phyloP scores from a whole-genome alignment of 164 flowering plant genomes.

The Dillenia suffruticosa region DNA sequence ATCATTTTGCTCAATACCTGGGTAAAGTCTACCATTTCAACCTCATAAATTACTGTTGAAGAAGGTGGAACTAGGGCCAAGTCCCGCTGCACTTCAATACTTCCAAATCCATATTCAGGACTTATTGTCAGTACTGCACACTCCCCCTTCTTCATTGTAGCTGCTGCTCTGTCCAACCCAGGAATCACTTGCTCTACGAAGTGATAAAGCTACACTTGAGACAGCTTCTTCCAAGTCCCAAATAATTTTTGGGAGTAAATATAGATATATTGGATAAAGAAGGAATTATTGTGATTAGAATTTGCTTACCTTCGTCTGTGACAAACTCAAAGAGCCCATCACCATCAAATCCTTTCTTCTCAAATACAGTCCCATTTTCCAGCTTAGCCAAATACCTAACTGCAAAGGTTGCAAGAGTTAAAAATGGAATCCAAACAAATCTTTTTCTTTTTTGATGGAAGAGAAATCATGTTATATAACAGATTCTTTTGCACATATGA shows the following conservation, averaged over 20 bases:
- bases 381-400: slow-evolving; percentile 55
- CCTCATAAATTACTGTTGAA: slow-evolving; percentile 52
- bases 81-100: slow-evolving; percentile 36
- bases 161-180: slow-evolving; percentile 55
- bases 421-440: neutral
- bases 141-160: slow-evolving; percentile 72
- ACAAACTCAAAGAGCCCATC: slow-evolving; percentile 36
- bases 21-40: slow-evolving; percentile 56
- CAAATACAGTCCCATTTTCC: slow-evolving; percentile 59
- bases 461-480: too few relatives aligned
- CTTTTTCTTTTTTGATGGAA: too few relatives aligned
- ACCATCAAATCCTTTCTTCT: slow-evolving; percentile 51
- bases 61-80: slow-evolving; percentile 45
- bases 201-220: slow-evolving; percentile 3
- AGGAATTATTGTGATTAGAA: neutral
- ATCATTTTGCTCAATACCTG: slow-evolving; percentile 34
- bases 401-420: slow-evolving; percentile 15
- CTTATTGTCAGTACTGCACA: slow-evolving; percentile 36
- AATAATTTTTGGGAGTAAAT: neutral
- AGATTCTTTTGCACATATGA: too few relatives aligned
- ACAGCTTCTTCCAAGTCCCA: neutral
- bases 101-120: slow-evolving; percentile 60
- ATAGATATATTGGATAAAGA: neutral
- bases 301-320: slow-evolving; percentile 52
- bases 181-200: slow-evolving; percentile 56